Evolutionary conservation across 1,284 basidiomycete species (phyloP), one percentile per base, ranked within the genome.

Genomic region (Vanrija sp.): DNA sequence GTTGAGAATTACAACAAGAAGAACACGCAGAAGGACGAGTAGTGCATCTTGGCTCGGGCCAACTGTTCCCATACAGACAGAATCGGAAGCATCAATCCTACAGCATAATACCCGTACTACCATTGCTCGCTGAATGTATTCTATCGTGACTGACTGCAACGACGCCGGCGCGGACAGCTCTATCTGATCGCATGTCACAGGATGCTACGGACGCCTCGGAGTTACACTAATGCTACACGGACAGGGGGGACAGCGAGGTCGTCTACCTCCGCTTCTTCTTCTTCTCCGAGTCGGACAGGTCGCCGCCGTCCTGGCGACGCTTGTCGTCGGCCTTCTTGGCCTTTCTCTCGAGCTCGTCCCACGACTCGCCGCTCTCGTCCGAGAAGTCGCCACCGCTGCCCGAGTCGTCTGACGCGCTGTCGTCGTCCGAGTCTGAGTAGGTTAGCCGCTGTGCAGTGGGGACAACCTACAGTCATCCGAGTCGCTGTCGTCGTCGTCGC

Each of bases 311-410:
- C 5, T 56, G 53, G n/a, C 60, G 56, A 23, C 63, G 60, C 60
- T 71, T 69, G 34, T 74, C 70, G 57, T 73, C 73, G 26, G 69
- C 65, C 64, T 47, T 38, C 15, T 88, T 87, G 14, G 91, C 89
- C 72, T 95, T 95, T 46, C 85, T 82, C 77, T 98, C 94, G 25
- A 96, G 80, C 71, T 92, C 92, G 69, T 95, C 93, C 93, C 92
- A 97, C 66, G 95, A 92, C 60, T 94, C 91, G 26, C 91, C 88
- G 80, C 65, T 69, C n/a, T 70, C 69, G 25, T 71, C 74, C 8
- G 66, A 69, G 51, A 63, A 63, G 34, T 67, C 68, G 23, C 65
- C 65, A 4, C 38, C 55, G 29, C 45, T 48, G 42, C 55, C 63
- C 58, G 87, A 89, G 34, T 83, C 86, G 12, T 84, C 87, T 71